These are phyloP conservation scores for Coleophoma cylindrospora DNA, from an alignment of 2,329 filamentous ascomycete genomes.

Conservation along the genomic window DNA sequence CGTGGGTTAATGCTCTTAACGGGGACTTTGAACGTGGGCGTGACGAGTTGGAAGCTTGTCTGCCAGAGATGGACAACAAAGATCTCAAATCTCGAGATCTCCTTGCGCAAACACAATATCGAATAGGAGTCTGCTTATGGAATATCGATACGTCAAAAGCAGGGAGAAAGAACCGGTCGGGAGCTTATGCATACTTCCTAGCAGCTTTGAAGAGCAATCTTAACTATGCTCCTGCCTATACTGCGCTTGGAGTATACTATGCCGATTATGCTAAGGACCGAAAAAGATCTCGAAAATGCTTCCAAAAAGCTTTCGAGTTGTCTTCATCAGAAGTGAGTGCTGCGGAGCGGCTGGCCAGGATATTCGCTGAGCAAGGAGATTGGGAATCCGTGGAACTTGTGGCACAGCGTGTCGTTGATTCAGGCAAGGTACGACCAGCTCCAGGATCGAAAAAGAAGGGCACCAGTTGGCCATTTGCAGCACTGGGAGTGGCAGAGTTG, in stretches of 20 bases:
- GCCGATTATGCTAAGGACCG: slow-evolving; percentile 86
- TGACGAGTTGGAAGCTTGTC: slow-evolving; percentile 64
- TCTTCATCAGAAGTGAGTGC: slow-evolving; percentile 82
- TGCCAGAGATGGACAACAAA: slow-evolving; percentile 59
- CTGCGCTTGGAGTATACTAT: slow-evolving; percentile 85
- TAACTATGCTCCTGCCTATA: slow-evolving; percentile 87
- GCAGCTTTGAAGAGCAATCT: slow-evolving; percentile 80
- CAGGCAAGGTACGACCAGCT: slow-evolving; percentile 84
- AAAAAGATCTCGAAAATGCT: slow-evolving; percentile 82
- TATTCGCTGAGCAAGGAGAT: slow-evolving; percentile 84
- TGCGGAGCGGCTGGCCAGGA: slow-evolving; percentile 78
- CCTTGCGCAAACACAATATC: slow-evolving; percentile 80
- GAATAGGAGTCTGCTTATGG: slow-evolving; percentile 85
- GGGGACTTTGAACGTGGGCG: slow-evolving; percentile 68
- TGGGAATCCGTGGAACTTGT: slow-evolving; percentile 97
- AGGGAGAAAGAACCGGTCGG: slow-evolving; percentile 73
- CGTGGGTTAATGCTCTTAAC: slow-evolving; percentile 85
- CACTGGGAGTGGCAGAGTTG: slow-evolving; percentile 87
- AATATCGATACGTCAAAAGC: slow-evolving; percentile 69
- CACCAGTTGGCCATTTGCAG: slow-evolving; percentile 93
- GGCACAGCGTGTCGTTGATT: slow-evolving; percentile 84
- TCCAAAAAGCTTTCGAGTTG: slow-evolving; percentile 92
- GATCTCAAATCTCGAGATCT: slow-evolving; percentile 61
- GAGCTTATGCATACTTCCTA: slow-evolving; percentile 80
- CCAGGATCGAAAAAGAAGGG: slow-evolving; percentile 92